Conservation (phyloP, 345 rosid species). For the Brassica napus region Da-Ae NC_063450.1:39426001-39426500, state of each 20-base stretch:
- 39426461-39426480: slow-evolving; percentile 52
- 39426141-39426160: neutral
- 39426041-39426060: neutral
- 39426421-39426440: slow-evolving; percentile 3
- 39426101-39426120: neutral
- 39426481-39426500: slow-evolving; percentile 40
- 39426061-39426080: neutral
- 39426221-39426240: neutral
- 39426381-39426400: slow-evolving; percentile 43
- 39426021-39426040: neutral
- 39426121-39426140: neutral
- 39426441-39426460: slow-evolving; percentile 60
- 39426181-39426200: too few species aligned
- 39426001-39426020: neutral
- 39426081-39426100: neutral
- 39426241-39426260: neutral
- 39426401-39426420: slow-evolving; percentile 17
- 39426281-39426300: slow-evolving; percentile 41
- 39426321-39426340: slow-evolving; percentile 8
- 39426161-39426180: neutral
- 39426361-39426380: slow-evolving; percentile 56
- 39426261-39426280: slow-evolving; percentile 5
- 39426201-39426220: neutral
- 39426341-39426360: slow-evolving; percentile 33
- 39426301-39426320: slow-evolving; percentile 21